Percentiles rank a stretch among this genome's conserved stretches.
Conservation (phyloP, 768 basidiomycete species). For the Rhizopogon roseolus region DNA sequence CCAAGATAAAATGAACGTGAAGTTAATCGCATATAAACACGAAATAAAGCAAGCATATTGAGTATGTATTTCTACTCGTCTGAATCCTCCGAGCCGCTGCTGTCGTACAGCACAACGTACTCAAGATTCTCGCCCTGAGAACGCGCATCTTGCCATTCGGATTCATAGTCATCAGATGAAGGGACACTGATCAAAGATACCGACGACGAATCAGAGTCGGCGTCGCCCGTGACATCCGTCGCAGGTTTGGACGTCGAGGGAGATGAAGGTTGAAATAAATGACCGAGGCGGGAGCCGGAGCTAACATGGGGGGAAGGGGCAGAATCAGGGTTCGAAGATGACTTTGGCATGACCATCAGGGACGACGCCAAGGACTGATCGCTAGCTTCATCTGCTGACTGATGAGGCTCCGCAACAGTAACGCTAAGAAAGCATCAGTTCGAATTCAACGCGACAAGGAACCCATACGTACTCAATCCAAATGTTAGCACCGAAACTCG, state of each 20-base stretch:
- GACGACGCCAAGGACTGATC: conserved; percentile 62
- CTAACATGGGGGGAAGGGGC: conserved; percentile 9
- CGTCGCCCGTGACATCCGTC: conserved; percentile 33
- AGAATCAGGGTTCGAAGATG: conserved; percentile 19
- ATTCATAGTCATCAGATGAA: conserved; percentile 50
- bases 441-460: not conserved
- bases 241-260: conserved; percentile 23
- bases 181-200: conserved; percentile 59
- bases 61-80: conserved; percentile 19
- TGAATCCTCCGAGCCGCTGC: conserved; percentile 47
- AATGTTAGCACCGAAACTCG: conserved; percentile 61
- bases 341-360: conserved; percentile 59
- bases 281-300: conserved; percentile 3
- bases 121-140: conserved; percentile 42
- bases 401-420: conserved; percentile 51
- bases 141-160: conserved; percentile 57
- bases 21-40: conserved; percentile 6
- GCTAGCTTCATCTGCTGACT: conserved; percentile 24
- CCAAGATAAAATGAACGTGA: not conserved
- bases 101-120: conserved; percentile 73
- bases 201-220: conserved; percentile 38
- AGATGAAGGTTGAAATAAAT: conserved; percentile 6
- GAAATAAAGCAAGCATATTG: not conserved
- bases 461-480: conserved; percentile 68
- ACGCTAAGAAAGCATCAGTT: conserved; percentile 39